Conservation (phyloP, 768 basidiomycete genomes). For the Tephrocybe sp. region DNA sequence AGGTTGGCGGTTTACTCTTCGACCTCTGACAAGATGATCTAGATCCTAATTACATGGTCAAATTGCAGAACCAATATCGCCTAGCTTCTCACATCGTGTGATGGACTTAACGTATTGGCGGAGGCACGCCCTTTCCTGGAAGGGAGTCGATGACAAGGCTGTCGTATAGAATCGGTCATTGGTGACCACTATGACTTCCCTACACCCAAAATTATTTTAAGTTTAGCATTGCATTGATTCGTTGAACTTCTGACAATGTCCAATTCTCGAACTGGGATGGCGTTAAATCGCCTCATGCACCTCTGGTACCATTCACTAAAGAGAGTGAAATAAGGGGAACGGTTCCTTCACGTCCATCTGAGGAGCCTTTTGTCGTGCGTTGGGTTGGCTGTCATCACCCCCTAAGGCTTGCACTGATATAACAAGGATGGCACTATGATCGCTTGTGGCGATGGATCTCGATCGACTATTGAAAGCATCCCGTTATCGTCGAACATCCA, state of each 20-base stretch:
- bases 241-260: conserved; percentile 56
- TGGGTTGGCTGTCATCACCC: conserved; percentile 27
- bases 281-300: conserved; percentile 21
- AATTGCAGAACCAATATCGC: no score
- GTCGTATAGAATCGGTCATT: no score
- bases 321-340: conserved; percentile 41
- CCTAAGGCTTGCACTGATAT: conserved; percentile 46
- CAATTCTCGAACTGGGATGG: conserved; percentile 30
- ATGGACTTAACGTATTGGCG: no score
- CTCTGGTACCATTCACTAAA: conserved; percentile 32
- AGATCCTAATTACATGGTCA: no score
- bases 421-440: conserved; percentile 48
- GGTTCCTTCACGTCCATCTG: conserved; percentile 1
- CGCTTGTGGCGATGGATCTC: conserved; percentile 39
- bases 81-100: no score
- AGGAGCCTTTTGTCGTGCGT: conserved; percentile 1
- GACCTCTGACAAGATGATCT: no score
- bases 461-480: conserved; percentile 54
- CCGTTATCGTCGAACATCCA: no score
- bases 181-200: neutral
- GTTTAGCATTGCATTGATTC: conserved; percentile 62
- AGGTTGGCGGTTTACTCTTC: no score
- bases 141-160: no score
- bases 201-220: conserved; percentile 17
- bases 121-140: no score